Base-by-base conservation (phyloP, 805 yeast species). In the Pichia phayaonensis region DNA sequence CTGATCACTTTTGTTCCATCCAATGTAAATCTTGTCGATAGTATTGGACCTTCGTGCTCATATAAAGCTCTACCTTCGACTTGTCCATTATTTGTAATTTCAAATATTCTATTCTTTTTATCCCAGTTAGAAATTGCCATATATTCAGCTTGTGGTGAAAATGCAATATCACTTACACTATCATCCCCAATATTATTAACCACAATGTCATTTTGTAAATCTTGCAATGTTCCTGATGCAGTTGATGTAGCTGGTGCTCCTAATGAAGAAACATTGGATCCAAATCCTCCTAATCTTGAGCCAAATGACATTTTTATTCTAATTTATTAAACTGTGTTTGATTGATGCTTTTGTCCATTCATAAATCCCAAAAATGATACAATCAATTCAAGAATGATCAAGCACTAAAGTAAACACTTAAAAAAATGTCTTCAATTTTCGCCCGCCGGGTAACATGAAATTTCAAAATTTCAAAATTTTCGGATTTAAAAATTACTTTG, bases 121-220 rank as follows among this genome's bases (percentile, higher is more conserved):
- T 94, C 99, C 99, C 99, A 94, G 18, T 95, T 84, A 18, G 95
- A 78, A 4, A 81, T 94, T 3, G 95, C 80, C 53, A 94, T 66
- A 52, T 81, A 73, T 57, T 94, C 96, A 20, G 85, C 92, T 56
- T 76, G 86, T 16, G 98, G 88, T 13, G 96, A 86, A 69, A 92
- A 94, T 20, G 89, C 73, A 50, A 94, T 65, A 58, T 87, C 95
- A 4, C 90, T 77, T 18, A 94, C 76, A 2, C 96, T 83, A 65
- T 94, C 99, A 55, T 87, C 95, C n/a, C 97, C 96, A 3, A 92
- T 87, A 60, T 85, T 84, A 54, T 79, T 77, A 40, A 89, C 73
- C 38, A 79, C 72, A 50, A 84, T 76, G 66, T 88, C 96, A 62
- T 83, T 80, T 58, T 81, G 77, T 51, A 86, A 68, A 53, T 82